phyloP scores from a whole-genome alignment of 768 basidiomycete species.

The Pisolithus microcarpus region DNA sequence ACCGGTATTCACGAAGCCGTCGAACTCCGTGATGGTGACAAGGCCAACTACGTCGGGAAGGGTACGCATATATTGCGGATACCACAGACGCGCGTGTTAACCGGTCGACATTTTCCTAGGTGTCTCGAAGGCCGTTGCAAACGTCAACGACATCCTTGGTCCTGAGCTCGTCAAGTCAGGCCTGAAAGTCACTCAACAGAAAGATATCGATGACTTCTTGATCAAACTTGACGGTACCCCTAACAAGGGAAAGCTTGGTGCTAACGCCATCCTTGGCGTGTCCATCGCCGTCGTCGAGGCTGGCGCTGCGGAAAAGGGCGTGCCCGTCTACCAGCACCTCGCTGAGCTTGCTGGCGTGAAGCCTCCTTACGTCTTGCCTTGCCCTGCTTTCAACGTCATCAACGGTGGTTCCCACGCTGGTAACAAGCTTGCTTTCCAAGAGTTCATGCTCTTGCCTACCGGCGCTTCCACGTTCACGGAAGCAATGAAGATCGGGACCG shows the following conservation, averaged over 20 bases:
- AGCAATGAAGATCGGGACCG: constrained; percentile 97
- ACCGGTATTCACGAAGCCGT: constrained; percentile 98
- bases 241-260: constrained; percentile 99
- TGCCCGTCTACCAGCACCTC: constrained; percentile 94
- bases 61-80: constrained; percentile 40
- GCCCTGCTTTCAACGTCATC: constrained; percentile 97
- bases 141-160: constrained; percentile 89
- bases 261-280: constrained; percentile 98
- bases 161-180: constrained; percentile 81
- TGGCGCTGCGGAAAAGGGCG: constrained; percentile 88
- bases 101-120: constrained; percentile 39
- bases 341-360: constrained; percentile 94
- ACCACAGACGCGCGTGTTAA: neutral
- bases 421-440: constrained; percentile 99
- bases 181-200: constrained; percentile 82
- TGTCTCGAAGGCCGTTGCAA: constrained; percentile 87
- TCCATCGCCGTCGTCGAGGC: constrained; percentile 94
- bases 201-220: constrained; percentile 94
- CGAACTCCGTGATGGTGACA: constrained; percentile 96
- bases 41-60: constrained; percentile 89
- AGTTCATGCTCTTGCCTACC: constrained; percentile 98
- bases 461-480: constrained; percentile 89
- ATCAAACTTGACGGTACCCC: constrained; percentile 96
- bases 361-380: constrained; percentile 86
- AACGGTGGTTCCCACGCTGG: constrained; percentile 99